A percentile compares a stretch with the other conserved stretches of the same genome.
phyloP scores from a whole-genome alignment of 2,329 filamentous ascomycete species.

The Penicillium sp. region DNA sequence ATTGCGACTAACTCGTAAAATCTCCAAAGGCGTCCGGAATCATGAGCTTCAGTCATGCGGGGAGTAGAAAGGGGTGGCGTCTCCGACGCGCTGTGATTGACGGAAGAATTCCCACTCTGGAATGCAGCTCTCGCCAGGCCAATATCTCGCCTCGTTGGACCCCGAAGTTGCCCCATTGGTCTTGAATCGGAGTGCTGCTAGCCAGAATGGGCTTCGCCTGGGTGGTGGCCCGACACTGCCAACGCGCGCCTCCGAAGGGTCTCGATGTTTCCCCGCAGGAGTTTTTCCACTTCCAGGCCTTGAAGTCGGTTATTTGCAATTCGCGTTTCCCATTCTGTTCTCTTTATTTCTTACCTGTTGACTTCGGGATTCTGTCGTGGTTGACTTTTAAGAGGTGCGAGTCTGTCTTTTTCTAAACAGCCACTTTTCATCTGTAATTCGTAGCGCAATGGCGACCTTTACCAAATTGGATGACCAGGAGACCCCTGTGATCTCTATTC shows the following conservation, averaged over 20 bases:
- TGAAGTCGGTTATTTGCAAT: constrained; percentile 1
- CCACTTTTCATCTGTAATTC: neutral
- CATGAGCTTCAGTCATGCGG: neutral
- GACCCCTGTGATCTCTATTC: constrained; percentile 65
- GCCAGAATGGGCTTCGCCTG: neutral
- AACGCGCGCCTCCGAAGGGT: neutral
- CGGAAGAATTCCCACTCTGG: constrained; percentile 14
- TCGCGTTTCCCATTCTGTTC: neutral
- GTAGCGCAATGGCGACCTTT: constrained; percentile 67
- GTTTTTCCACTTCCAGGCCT: constrained; percentile 31
- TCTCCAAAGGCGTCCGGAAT: neutral
- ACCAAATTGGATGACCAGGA: constrained; percentile 66
- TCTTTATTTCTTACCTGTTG: neutral
- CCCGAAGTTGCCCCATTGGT: neutral
- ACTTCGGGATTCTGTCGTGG: neutral
- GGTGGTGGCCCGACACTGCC: neutral
- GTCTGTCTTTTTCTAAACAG: neutral
- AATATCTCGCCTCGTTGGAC: neutral
- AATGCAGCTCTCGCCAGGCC: neutral
- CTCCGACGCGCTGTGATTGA: constrained; percentile 20
- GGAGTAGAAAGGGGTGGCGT: constrained; percentile 2
- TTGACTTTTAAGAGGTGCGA: neutral
- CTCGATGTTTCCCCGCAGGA: constrained; percentile 32
- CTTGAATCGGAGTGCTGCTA: neutral
- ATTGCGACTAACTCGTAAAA: neutral